These are phyloP conservation scores for Rhizophora mangle DNA, from an alignment of 345 rosid genomes.

Conservation along the genomic window DNA sequence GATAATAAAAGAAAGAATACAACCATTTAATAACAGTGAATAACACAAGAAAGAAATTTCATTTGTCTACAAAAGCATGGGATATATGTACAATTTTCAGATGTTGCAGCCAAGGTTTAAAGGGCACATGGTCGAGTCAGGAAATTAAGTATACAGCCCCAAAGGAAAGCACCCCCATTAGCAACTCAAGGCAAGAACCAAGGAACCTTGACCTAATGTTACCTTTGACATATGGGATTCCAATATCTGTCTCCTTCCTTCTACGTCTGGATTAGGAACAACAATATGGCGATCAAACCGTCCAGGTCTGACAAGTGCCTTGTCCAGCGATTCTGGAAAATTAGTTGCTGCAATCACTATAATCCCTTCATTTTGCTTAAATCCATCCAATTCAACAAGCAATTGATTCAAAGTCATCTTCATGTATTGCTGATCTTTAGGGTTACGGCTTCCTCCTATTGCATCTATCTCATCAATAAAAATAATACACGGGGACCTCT, in stretches of 20 bases:
- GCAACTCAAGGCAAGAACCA: conserved; percentile 7
- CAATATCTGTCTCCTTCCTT: conserved; percentile 93
- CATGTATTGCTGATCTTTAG: conserved; percentile 91
- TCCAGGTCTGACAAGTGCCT: conserved; percentile 96
- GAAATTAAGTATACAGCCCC: not conserved
- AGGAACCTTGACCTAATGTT: conserved; percentile 12
- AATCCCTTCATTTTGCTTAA: conserved; percentile 95
- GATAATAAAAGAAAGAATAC: conserved; percentile 4
- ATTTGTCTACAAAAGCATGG: too few species aligned
- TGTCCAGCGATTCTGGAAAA: conserved; percentile 90
- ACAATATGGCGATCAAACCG: conserved; percentile 89
- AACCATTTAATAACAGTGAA: not conserved
- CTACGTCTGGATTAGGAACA: conserved; percentile 95
- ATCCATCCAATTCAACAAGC: conserved; percentile 95
- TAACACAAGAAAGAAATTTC: not conserved
- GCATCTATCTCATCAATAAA: conserved; percentile 99
- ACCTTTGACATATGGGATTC: conserved; percentile 99
- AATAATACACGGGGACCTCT: conserved; percentile 89
- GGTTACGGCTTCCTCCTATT: conserved; percentile 92
- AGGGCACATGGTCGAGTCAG: not conserved
- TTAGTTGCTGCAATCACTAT: conserved; percentile 96
- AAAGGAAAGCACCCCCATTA: not conserved
- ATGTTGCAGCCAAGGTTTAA: not conserved
- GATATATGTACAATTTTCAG: too few species aligned
- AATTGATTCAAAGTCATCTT: conserved; percentile 96